Percentiles rank a stretch among this genome's conserved stretches.
These are phyloP conservation scores for Lentinus brumalis DNA, from an alignment of 768 basidiomycete species.

Conservation along the genomic window DNA sequence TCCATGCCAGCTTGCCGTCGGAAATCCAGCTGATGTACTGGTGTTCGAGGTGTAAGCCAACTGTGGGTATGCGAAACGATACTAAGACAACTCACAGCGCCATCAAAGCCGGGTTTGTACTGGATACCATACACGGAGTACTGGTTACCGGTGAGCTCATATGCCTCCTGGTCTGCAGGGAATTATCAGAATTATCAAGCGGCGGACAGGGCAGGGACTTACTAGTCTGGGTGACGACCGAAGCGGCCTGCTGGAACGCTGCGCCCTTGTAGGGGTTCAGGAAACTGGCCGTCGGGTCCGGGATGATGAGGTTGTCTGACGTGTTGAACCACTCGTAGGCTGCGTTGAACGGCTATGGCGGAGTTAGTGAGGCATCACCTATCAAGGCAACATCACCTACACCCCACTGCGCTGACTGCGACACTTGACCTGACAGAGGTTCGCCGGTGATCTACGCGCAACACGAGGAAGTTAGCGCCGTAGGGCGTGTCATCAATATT, in stretches of 20 bases:
- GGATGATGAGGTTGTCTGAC: conserved; percentile 57
- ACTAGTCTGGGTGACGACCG: conserved; percentile 39
- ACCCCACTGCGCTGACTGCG: conserved; percentile 84
- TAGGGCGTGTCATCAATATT: conserved; percentile 40
- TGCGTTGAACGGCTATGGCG: conserved; percentile 72
- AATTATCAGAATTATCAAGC: background rate
- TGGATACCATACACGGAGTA: conserved; percentile 81
- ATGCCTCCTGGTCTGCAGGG: conserved; percentile 66
- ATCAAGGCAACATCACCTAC: conserved; percentile 44
- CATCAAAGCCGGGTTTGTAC: conserved; percentile 69
- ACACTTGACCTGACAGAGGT: conserved; percentile 68
- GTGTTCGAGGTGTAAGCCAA: conserved; percentile 58
- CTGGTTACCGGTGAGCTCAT: conserved; percentile 55
- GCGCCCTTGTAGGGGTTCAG: conserved; percentile 77
- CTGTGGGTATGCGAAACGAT: background rate
- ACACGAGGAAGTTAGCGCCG: background rate
- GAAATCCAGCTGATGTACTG: conserved; percentile 85
- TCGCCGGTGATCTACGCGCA: conserved; percentile 26
- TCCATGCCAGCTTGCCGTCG: conserved; percentile 67
- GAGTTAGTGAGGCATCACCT: background rate
- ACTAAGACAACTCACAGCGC: conserved; percentile 45
- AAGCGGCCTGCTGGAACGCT: conserved; percentile 78
- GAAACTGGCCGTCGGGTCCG: conserved; percentile 48
- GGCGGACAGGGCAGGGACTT: background rate
- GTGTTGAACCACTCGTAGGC: conserved; percentile 73